Conservation (phyloP, 2,329 filamentous ascomycete species). For the Sporothrix dimorphospora region DNA sequence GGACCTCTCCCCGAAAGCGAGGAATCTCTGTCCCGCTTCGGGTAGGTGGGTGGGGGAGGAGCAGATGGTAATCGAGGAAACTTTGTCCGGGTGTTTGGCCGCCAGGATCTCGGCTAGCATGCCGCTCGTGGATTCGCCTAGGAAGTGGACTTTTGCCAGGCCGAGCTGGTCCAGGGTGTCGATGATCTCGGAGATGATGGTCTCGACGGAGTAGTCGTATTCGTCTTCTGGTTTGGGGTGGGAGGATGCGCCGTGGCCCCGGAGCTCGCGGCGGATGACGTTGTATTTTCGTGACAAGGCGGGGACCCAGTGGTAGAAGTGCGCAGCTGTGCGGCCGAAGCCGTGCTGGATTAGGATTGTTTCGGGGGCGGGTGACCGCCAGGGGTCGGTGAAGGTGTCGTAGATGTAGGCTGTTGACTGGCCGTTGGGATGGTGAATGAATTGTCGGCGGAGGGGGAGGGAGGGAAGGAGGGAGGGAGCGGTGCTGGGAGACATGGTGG, state of each 20-base stretch:
- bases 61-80: not conserved
- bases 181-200: not conserved
- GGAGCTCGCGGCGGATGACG: not conserved
- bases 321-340: not conserved
- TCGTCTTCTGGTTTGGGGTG: not conserved
- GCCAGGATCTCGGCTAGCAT: not conserved
- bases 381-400: not conserved
- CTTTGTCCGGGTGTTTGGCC: not conserved
- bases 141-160: not conserved
- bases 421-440: not conserved
- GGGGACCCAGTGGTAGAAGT: not conserved
- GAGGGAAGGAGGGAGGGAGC: not conserved
- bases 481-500: not conserved
- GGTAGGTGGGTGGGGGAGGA: not conserved
- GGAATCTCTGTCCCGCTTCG: not conserved
- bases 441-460: not conserved
- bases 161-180: not conserved
- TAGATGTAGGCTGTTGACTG: not conserved
- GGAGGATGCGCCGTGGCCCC: not conserved
- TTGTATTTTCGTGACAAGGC: not conserved
- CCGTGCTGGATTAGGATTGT: not conserved
- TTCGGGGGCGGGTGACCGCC: not conserved
- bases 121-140: not conserved
- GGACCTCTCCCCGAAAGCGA: not conserved
- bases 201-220: not conserved